Base-by-base conservation (phyloP, 2,329 filamentous ascomycete species). In the Cladosporium sp. region DNA sequence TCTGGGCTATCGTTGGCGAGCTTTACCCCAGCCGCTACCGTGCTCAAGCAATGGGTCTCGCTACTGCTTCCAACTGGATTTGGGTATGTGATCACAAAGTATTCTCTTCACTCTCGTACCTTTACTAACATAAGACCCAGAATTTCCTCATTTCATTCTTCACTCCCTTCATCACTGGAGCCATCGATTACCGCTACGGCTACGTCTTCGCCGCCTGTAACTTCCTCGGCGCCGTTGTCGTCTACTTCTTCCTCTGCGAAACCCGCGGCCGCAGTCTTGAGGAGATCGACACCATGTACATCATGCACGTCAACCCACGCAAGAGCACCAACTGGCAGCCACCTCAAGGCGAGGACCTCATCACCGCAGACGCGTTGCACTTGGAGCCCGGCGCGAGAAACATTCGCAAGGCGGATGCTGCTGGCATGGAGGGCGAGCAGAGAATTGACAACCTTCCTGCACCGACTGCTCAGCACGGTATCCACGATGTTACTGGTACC, bases 171-270 rank as follows among this genome's bases (percentile, higher is more conserved):
- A 70, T 69, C 58, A 68, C 67, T 0, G 64, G 59, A 20, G 65
- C 65, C 19, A 72, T 72, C 52, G 67, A 70, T 47, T 71, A 67
- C 59, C 61, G 64, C 13, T 72, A 71, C 60, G 70, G 70, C 13
- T 71, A 70, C 49, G 62, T 71, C 44, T 71, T 71, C 52, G 70
- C 69, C 2, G 66, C 61, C 10, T 70, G 64, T 60, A 68, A 66
- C 50, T 67, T 70, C 47, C 49, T 63, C 13, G 68, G 64, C 22
- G 62, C 65, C 2, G 47, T 68, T 3, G 60, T 69, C 5, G 86
- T 91, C 28, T 92, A 87, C 76, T 89, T 92, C 74, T 91, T 91
- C 70, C 81, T 91, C 53, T 84, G 88, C 57, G 89, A 92, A 70
- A 85, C 83, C 45, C 85, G 89, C 67, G 88, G 86, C 53, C 82